Base-by-base conservation (phyloP, 208 protist genomes). In the Herpetomonas samuelpessoai region DNA sequence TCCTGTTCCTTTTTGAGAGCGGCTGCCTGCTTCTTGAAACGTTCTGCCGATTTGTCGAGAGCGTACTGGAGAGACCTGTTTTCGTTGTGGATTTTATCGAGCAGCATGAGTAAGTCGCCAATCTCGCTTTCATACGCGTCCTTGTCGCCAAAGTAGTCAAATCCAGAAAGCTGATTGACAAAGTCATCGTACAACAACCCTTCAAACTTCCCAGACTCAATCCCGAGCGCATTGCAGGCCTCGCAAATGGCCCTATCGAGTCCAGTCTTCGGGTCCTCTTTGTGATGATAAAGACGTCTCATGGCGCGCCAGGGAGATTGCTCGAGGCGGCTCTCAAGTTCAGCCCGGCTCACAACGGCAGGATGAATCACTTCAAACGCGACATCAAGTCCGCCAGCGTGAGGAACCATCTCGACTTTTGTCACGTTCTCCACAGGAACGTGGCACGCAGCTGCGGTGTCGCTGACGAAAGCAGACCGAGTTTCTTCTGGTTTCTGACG, bases 41-140 rank as follows among this genome's bases (percentile, higher is more conserved):
- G 68, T 38, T 83, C 77, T 1, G 72, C 77, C 26, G 77, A 83
- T 48, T 83, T 79, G n/a, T 79, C 72, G 10, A 83, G 68, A 2
- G 71, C 71, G 46, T 79, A 76, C 58, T 83, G 72, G 39, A 83
- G 61, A 3, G 77, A 83, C 1, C 71, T 50, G 45, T 83, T 83
- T 31, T 83, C 77, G 49, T 71, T 79, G 62, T 72, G 71, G 24
- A 83, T 75, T 49, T 76, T 83, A 46, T 83, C 77, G 3, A 83
- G 72, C 12, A 83, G 57, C 71, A 83, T 76, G 24, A 83, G 65
- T 27, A 83, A 48, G 68, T 83, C 76, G 21, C 76, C 76, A 57
- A 83, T 83, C 48, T 83, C 76, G 45, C 76, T 79, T 60, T 83
- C 76, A 45, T 83, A 83, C 2, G 76, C 76, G 61, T 78, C 71